Conservation (phyloP, 345 rosid species). For the Nasturtium officinale region DNA sequence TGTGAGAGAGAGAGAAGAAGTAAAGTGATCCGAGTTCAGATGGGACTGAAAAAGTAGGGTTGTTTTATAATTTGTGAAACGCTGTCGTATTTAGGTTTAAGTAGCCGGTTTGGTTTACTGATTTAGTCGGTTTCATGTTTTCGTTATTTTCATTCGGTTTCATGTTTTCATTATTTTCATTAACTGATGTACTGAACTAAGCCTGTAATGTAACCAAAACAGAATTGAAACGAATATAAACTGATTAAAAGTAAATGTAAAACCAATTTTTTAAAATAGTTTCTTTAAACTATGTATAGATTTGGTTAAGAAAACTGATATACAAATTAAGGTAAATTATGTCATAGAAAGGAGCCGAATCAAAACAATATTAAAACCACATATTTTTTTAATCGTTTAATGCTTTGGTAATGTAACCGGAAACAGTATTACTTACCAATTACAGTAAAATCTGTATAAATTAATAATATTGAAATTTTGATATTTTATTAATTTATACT, state of each 20-base stretch:
- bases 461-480: no score
- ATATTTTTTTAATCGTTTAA: no score
- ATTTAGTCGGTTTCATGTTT: background rate
- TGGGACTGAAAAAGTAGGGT: constrained; percentile 2
- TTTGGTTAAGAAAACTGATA: background rate
- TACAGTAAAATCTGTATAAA: no score
- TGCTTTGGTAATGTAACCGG: background rate
- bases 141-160: background rate
- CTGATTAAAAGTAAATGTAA: background rate
- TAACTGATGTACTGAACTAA: background rate
- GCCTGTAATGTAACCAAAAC: background rate
- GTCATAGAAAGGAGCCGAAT: background rate
- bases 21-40: constrained; percentile 6
- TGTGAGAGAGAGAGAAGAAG: constrained; percentile 3
- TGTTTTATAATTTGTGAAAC: background rate
- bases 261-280: no score
- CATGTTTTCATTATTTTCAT: background rate
- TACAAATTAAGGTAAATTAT: background rate
- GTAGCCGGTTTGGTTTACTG: background rate
- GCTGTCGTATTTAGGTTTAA: background rate
- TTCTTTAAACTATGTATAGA: background rate
- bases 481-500: no score
- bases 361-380: background rate
- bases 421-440: background rate
- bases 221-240: background rate